These are phyloP conservation scores for Sclerospora graminicola DNA, from an alignment of 352 stramenopile species.

Conservation along the genomic window DNA sequence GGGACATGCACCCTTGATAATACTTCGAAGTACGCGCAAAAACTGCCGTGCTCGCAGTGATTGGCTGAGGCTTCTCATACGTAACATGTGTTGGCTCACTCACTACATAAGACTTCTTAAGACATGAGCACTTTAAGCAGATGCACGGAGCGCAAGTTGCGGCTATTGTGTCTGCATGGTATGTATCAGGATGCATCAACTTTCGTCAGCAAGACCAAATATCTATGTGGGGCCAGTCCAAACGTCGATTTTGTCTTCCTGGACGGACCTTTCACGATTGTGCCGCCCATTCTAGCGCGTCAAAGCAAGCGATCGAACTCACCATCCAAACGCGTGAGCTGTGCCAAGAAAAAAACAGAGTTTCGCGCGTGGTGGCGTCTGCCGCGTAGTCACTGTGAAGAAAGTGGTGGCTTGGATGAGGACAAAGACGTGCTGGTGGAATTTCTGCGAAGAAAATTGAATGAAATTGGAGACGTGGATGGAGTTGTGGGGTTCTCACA, in stretches of 20 bases:
- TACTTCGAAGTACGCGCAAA: not conserved
- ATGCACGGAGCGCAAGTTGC: conserved; percentile 28
- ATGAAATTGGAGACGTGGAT: conserved; percentile 51
- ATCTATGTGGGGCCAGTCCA: conserved; percentile 20
- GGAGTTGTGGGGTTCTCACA: conserved; percentile 80
- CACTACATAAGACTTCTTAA: too few relatives aligned
- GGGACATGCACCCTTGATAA: too few relatives aligned
- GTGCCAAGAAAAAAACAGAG: conserved; percentile 41
- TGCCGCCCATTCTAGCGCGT: conserved; percentile 54
- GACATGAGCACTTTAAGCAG: conserved; percentile 5
- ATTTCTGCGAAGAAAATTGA: conserved; percentile 48
- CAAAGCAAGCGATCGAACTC: conserved; percentile 19
- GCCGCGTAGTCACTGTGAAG: conserved; percentile 35
- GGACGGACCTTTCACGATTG: conserved; percentile 60
- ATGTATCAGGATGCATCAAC: conserved; percentile 78
- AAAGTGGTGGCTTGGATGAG: conserved; percentile 32
- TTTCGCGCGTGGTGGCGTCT: conserved; percentile 75
- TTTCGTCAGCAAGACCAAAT: conserved; percentile 60
- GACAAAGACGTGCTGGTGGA: conserved; percentile 44
- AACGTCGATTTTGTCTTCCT: conserved; percentile 61
- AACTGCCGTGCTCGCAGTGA: not conserved
- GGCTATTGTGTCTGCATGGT: conserved; percentile 71
- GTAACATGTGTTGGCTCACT: too few relatives aligned
- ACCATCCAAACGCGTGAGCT: conserved; percentile 21
- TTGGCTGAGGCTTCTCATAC: not conserved